These are phyloP conservation scores for Eucalyptus pauciflora DNA, from an alignment of 345 rosid genomes.

Conservation along the genomic window DNA sequence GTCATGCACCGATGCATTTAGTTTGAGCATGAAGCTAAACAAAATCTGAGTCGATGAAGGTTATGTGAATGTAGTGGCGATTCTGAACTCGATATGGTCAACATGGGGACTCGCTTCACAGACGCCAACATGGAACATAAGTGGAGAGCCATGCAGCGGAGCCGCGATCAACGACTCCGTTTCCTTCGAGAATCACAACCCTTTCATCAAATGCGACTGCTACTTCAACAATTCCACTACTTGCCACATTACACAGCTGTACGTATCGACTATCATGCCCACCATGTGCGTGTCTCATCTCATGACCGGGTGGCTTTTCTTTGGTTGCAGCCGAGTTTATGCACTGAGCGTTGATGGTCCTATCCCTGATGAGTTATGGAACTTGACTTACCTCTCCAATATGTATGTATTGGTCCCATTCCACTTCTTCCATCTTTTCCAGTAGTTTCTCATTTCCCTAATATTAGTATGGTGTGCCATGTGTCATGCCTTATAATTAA, in stretches of 20 bases:
- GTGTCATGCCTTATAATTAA: neutral
- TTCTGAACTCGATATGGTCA: too few species aligned
- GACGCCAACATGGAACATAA: too few species aligned
- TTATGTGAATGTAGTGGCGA: slow-evolving; percentile 5
- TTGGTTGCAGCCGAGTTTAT: slow-evolving; percentile 15
- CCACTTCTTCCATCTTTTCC: neutral
- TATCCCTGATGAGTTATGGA: slow-evolving; percentile 44
- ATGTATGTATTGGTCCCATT: slow-evolving; percentile 3
- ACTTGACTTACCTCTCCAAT: slow-evolving; percentile 22
- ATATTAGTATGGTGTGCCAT: neutral
- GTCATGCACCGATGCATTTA: rapidly evolving
- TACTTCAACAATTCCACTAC: slow-evolving; percentile 6
- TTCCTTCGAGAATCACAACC: slow-evolving; percentile 13
- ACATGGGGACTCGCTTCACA: too few species aligned
- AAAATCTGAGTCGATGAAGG: neutral
- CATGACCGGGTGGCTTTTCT: neutral
- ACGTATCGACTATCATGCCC: neutral
- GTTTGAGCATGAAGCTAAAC: neutral
- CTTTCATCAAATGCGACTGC: slow-evolving; percentile 57
- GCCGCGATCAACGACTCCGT: slow-evolving; percentile 14
- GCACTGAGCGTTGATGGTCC: slow-evolving; percentile 10
- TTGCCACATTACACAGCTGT: slow-evolving; percentile 31
- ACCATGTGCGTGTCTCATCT: neutral
- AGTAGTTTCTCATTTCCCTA: neutral
- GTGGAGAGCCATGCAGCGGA: neutral